Base-by-base conservation (phyloP, 768 basidiomycete species). In the Leccinum subtestaceum region DNA sequence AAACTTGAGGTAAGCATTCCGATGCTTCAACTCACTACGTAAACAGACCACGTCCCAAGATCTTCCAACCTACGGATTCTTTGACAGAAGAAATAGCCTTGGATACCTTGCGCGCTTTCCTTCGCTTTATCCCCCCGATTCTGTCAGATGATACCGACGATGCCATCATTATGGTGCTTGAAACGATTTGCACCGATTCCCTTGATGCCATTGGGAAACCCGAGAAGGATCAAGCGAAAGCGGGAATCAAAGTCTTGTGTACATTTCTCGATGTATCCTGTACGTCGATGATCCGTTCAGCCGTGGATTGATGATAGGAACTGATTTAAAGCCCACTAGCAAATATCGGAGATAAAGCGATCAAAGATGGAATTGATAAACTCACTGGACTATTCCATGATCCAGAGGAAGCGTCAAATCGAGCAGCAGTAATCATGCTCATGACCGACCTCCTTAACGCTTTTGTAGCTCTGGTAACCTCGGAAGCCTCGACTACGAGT, bases 201-300 rank as follows among this genome's bases (percentile, higher is more conserved):
- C 78, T 94, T 8, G 79, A 81, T 23, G 84, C 90, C 57, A 74
- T 98, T 46, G 82, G 85, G 46, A 92, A 97, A 68, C 94, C 96
- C 0, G 97, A 98, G 72, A 98, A 98, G 76, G 88, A 84, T 69
- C 91, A 94, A 70, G 94, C 95, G 1, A 86, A 86, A 68, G 86
- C 91, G 43, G 95, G 94, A 1, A 88, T 89, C 49, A 93, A 91
- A 70, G 83, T 94, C 32, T 74, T 98, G 32, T 88, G 88, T 61
- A 82, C 85, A 2, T 84, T 94, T 63, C 80, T 92, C 72, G 75
- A 81, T n/a, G 88, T 88, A 12, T 89, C 91, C 8, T 81, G 95
- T 95, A 67, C 51, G 89, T 81, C 0, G 8, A 60, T 29, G 15
- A 4, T 31, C 9, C 12, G 45, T 40, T 48, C 31, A 13, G 10